Evolutionary conservation across 73 alveolate species (phyloP), one percentile per base, ranked within the genome.

Genomic region (Blepharisma japonicum): DNA sequence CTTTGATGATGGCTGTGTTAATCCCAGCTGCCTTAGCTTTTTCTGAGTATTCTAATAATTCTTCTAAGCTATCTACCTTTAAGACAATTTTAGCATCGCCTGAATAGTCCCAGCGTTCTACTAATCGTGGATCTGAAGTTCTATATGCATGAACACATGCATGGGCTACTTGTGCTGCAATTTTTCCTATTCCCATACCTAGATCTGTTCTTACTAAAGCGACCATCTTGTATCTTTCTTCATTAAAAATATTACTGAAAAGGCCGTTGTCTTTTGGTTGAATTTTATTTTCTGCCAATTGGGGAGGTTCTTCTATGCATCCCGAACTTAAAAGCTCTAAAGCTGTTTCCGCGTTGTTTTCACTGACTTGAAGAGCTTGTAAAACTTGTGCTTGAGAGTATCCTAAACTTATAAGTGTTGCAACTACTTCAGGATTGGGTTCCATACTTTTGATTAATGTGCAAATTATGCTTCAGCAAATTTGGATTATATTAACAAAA

Each of bases 141-240:
- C 6, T 89, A 81, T 83, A 91, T 76, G 89, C 85, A 18, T 94
- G 95, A n/a, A 94, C 55, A 6, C 96, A 89, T 7, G 98, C 99
- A 87, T 96, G 99, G 9, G 98, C 98, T 14, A 95, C 92, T 87
- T 96, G 94, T 49, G 99, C 98, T 47, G 98, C 99, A 7, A 96
- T 92, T 88, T 96, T 96, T 49, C 99, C 99, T 78, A 90, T 94
- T 76, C 97, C 98, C 99, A 96, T 96, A 70, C 91, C 91, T n/a
- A 96, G 87, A 84, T 96, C 98, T 79, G 83, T 92, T 83, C 99
- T 87, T 55, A 96, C 99, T 56, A 96, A 87, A 54, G 87, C 85
- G 11, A 96, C 98, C 97, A 92, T 87, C 86, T 94, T 96, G 79
- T 88, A 87, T 78, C 89, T 90, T 50, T 81, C 45, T 48, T 84